A percentile compares a stretch with the other conserved stretches of the same genome.
These are phyloP conservation scores for Quercus tomentella DNA, from an alignment of 331 rosid species.

Conservation along the genomic window DNA sequence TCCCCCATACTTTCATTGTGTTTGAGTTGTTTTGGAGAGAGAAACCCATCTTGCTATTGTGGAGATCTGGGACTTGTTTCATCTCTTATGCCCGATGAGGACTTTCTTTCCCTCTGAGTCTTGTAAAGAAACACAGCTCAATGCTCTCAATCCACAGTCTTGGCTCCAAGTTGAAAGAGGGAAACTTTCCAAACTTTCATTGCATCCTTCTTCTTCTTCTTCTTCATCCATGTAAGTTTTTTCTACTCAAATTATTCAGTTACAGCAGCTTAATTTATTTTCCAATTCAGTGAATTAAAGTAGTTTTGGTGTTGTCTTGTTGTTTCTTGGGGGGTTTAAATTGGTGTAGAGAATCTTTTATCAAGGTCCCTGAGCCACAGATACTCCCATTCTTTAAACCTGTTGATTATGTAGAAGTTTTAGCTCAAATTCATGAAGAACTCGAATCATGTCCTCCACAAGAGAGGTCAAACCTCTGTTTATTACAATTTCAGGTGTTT, in stretches of 20 bases:
- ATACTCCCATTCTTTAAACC: slow-evolving; percentile 76
- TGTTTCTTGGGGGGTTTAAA: slow-evolving; percentile 14
- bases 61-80: slow-evolving; percentile 76
- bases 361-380: slow-evolving; percentile 83
- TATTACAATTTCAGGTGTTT: slow-evolving; percentile 83
- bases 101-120: slow-evolving; percentile 81
- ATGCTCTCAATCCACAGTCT: slow-evolving; percentile 77
- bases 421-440: slow-evolving; percentile 95
- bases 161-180: slow-evolving; percentile 96
- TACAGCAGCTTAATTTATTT: background rate
- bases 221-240: slow-evolving; percentile 69
- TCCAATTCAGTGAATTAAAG: slow-evolving; percentile 5
- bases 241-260: slow-evolving; percentile 1
- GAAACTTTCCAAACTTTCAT: slow-evolving; percentile 64
- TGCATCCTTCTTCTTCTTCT: slow-evolving; percentile 51
- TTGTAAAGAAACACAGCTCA: slow-evolving; percentile 67
- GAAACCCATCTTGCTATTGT: slow-evolving; percentile 38
- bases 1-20: slow-evolving; percentile 25
- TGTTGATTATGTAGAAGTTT: slow-evolving; percentile 76
- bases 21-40: slow-evolving; percentile 40
- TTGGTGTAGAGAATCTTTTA: slow-evolving; percentile 71
- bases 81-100: slow-evolving; percentile 80
- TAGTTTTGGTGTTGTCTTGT: background rate
- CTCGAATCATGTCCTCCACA: slow-evolving; percentile 74
- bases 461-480: slow-evolving; percentile 65